Percentiles rank a stretch among this genome's conserved stretches.
These are phyloP conservation scores for Exophiala aquamarina DNA, from an alignment of 2,329 filamentous ascomycete species.

Conservation along the genomic window DNA sequence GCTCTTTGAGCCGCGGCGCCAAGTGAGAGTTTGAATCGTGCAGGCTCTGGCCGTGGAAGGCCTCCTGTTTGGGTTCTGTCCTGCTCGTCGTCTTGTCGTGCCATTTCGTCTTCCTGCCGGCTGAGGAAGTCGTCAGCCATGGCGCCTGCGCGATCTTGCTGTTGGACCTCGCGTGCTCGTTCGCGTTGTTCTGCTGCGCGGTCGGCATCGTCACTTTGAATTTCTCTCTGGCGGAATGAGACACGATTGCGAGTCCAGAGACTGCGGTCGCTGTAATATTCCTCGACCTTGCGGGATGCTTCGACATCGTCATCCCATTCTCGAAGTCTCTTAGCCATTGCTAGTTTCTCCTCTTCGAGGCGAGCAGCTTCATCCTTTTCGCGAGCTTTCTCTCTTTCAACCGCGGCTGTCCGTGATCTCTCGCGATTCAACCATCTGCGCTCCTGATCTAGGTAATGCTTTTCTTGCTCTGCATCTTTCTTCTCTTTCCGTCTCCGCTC, in stretches of 20 bases:
- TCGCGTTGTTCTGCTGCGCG: conserved; percentile 76
- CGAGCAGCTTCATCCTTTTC: conserved; percentile 73
- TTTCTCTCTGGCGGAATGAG: conserved; percentile 70
- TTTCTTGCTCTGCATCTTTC: conserved; percentile 73
- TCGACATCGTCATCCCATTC: conserved; percentile 94
- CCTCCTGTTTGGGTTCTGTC: conserved; percentile 36
- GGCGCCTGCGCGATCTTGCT: conserved; percentile 75
- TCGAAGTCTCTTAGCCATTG: conserved; percentile 68
- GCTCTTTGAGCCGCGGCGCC: conserved; percentile 81
- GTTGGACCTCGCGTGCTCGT: conserved; percentile 64
- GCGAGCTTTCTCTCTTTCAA: conserved; percentile 80
- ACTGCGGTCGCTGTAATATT: conserved; percentile 85
- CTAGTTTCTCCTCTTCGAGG: conserved; percentile 62
- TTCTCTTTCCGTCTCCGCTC: conserved; percentile 70
- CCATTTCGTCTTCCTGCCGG: conserved; percentile 71
- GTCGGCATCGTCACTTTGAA: conserved; percentile 77
- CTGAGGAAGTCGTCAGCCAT: conserved; percentile 91
- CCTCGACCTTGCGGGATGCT: conserved; percentile 66
- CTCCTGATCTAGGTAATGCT: conserved; percentile 80
- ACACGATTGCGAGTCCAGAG: conserved; percentile 82
- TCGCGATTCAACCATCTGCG: conserved; percentile 90
- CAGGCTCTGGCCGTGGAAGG: conserved; percentile 51
- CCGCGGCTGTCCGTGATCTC: conserved; percentile 74
- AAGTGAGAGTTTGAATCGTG: conserved; percentile 88
- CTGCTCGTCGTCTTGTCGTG: conserved; percentile 26